Conservation (phyloP, 2,329 filamentous ascomycete species). For the Juglanconis sp. region DNA sequence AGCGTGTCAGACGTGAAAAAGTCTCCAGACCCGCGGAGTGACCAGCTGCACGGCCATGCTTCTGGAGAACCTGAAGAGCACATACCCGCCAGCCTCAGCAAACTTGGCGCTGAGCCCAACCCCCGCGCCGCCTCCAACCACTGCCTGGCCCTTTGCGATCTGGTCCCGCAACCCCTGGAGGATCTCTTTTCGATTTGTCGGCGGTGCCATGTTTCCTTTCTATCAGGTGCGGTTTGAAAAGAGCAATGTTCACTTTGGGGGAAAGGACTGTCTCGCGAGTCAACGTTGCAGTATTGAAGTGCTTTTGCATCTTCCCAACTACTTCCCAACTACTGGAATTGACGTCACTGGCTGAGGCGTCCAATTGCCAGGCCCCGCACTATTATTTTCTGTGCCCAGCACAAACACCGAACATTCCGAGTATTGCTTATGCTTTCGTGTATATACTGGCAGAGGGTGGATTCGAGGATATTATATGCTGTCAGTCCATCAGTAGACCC, state of each 20-base stretch:
- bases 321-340: background rate
- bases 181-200: constrained; percentile 53
- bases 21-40: background rate
- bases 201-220: constrained; percentile 48
- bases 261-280: background rate
- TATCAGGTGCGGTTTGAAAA: background rate
- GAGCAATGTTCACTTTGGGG: background rate
- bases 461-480: background rate
- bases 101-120: constrained; percentile 70
- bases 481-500: background rate
- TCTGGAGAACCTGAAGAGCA: background rate
- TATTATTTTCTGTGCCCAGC: background rate
- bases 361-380: constrained; percentile 2
- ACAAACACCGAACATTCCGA: background rate
- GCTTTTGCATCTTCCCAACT: background rate
- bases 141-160: constrained; percentile 52
- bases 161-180: constrained; percentile 51
- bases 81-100: constrained; percentile 59
- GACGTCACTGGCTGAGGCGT: constrained; percentile 3
- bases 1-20: background rate
- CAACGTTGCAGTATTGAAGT: background rate
- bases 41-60: background rate
- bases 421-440: background rate
- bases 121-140: constrained; percentile 68
- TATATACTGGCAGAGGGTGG: background rate